These are phyloP conservation scores for Xylaria sp. DNA, from an alignment of 2,329 filamentous ascomycete species.

Conservation along the genomic window DNA sequence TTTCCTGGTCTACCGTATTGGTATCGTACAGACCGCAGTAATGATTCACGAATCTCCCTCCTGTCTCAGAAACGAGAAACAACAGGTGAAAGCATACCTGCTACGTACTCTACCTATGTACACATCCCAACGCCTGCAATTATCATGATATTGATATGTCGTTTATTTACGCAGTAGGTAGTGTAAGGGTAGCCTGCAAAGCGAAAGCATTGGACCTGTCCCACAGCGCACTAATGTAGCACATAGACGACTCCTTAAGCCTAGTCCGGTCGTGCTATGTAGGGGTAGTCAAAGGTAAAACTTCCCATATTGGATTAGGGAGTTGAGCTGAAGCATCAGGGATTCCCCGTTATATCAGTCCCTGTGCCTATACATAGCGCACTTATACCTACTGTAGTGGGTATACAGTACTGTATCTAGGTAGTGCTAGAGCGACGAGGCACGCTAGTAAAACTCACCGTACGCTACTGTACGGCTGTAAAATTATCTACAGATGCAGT, in stretches of 20 bases:
- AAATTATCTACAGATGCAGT: not conserved
- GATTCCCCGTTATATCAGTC: slow-evolving; percentile 30
- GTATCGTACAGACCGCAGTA: not conserved
- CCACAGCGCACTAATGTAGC: slow-evolving; percentile 16
- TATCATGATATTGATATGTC: not conserved
- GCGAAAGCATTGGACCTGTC: slow-evolving; percentile 11
- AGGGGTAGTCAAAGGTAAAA: slow-evolving; percentile 20
- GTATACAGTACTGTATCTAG: not conserved
- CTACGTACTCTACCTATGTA: not conserved
- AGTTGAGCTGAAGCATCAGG: slow-evolving; percentile 31
- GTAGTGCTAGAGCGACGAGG: not conserved
- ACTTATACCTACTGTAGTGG: not conserved
- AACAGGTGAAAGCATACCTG: not conserved
- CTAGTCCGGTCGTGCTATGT: not conserved
- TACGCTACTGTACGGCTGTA: slow-evolving; percentile 10
- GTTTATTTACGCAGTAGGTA: not conserved
- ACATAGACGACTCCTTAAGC: slow-evolving; percentile 11
- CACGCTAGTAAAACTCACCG: not conserved
- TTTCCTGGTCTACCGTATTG: too few relatives aligned
- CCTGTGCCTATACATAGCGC: slow-evolving; percentile 7
- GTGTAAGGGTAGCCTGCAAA: not conserved
- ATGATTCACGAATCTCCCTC: not conserved
- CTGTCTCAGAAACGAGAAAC: not conserved
- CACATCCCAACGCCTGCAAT: not conserved
- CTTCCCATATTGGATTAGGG: slow-evolving; percentile 29